Percentiles rank a stretch among this genome's conserved stretches.
These are phyloP conservation scores for Epichloe typhina DNA, from an alignment of 2,329 filamentous ascomycete genomes.

Conservation along the genomic window DNA sequence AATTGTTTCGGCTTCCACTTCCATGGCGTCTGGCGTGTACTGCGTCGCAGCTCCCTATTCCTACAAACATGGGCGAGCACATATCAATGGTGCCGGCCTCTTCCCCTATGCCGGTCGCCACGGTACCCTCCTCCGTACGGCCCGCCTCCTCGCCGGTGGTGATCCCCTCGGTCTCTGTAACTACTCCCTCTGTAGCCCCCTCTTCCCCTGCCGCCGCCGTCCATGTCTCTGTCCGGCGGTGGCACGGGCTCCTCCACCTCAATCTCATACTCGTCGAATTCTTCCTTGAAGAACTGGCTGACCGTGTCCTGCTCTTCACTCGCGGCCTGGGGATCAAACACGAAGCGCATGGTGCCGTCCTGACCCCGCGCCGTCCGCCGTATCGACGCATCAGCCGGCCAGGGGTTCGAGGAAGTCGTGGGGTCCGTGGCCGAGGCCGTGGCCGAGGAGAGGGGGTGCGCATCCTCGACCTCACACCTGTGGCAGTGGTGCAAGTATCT, in stretches of 20 bases:
- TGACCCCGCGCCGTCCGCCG: conserved; percentile 27
- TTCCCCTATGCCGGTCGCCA: conserved; percentile 21
- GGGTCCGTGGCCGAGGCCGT: conserved; percentile 7
- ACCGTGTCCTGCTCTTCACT: conserved; percentile 57
- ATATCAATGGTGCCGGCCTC: conserved; percentile 20
- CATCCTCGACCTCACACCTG: conserved; percentile 31
- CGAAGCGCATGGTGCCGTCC: conserved; percentile 76
- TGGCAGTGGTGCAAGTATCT: conserved; percentile 51
- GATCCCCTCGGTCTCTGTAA: conserved; percentile 19
- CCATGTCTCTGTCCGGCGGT: conserved; percentile 12
- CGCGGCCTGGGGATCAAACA: conserved; percentile 69
- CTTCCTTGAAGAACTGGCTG: conserved; percentile 54
- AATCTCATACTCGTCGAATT: conserved; percentile 64
- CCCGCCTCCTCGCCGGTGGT: conserved; percentile 15
- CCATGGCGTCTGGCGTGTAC: not conserved
- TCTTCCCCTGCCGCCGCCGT: conserved; percentile 10
- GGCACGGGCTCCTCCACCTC: conserved; percentile 57
- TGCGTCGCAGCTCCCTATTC: not conserved
- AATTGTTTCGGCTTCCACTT: not conserved
- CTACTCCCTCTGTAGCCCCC: conserved; percentile 15
- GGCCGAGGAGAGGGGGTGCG: conserved; percentile 19
- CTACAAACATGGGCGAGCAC: not conserved
- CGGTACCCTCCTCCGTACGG: conserved; percentile 22
- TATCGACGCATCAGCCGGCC: conserved; percentile 21
- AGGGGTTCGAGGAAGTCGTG: conserved; percentile 22